Percentiles rank a stretch among this genome's conserved stretches.
phyloP scores from a whole-genome alignment of 2,329 filamentous ascomycete species.

The Diaporthe sp. region DNA sequence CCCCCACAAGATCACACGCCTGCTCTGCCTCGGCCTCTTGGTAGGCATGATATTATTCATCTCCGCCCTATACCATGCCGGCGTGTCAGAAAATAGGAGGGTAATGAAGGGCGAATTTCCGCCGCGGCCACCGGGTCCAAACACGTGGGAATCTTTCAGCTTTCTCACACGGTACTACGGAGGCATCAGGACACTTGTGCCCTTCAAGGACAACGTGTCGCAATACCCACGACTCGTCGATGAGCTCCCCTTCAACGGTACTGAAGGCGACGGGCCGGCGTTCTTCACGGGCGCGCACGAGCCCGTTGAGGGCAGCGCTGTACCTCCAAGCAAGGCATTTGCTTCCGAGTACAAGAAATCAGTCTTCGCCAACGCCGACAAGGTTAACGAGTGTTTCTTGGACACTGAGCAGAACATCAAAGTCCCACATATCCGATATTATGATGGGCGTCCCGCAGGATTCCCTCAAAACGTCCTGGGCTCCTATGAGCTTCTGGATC shows the following conservation, averaged over 20 bases:
- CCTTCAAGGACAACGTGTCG: slow-evolving; percentile 76
- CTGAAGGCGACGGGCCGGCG: slow-evolving; percentile 44
- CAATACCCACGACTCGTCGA: slow-evolving; percentile 83
- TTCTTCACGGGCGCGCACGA: slow-evolving; percentile 43
- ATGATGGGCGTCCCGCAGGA: slow-evolving; percentile 83
- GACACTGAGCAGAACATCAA: slow-evolving; percentile 75
- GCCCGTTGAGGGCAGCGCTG: slow-evolving; percentile 49
- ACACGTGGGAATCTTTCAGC: slow-evolving; percentile 86
- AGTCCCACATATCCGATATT: slow-evolving; percentile 80
- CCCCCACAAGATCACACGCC: slow-evolving; percentile 81
- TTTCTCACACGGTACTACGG: slow-evolving; percentile 93
- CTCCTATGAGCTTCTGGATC: slow-evolving; percentile 84
- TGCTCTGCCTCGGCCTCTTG: slow-evolving; percentile 81
- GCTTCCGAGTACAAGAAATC: slow-evolving; percentile 54
- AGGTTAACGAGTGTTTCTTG: slow-evolving; percentile 83
- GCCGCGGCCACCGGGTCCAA: slow-evolving; percentile 74
- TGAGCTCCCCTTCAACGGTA: slow-evolving; percentile 64
- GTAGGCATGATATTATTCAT: slow-evolving; percentile 82
- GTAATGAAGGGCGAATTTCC: slow-evolving; percentile 70
- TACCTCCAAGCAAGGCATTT: slow-evolving; percentile 69
- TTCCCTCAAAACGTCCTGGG: slow-evolving; percentile 89
- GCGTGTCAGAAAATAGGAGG: slow-evolving; percentile 76
- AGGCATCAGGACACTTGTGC: slow-evolving; percentile 81
- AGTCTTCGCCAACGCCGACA: slow-evolving; percentile 56
- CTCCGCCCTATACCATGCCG: slow-evolving; percentile 79